These are phyloP conservation scores for Litsea cubeba DNA, from an alignment of 164 flowering plant genomes.

Conservation along the genomic window DNA sequence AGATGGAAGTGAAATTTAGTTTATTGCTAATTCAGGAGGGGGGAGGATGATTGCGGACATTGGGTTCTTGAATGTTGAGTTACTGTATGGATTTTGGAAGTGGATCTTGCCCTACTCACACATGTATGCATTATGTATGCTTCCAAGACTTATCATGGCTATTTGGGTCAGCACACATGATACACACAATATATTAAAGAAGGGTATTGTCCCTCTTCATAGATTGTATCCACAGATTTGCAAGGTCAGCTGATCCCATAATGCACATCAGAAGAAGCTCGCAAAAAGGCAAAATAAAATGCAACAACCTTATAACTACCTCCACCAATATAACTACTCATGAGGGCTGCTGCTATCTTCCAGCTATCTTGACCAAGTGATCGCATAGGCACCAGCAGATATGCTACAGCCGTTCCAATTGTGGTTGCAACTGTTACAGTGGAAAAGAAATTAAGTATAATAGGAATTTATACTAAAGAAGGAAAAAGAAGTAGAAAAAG, in stretches of 20 bases:
- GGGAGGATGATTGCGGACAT: too few species aligned
- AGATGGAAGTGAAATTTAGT: too few species aligned
- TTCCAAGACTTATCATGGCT: background rate
- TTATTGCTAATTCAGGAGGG: too few species aligned
- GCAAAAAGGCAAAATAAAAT: background rate
- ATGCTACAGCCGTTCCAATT: constrained; percentile 77
- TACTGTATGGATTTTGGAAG: too few species aligned
- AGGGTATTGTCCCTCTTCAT: background rate
- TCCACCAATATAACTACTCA: constrained; percentile 94
- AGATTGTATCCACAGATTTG: background rate
- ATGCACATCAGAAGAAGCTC: background rate
- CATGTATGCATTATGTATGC: too few species aligned
- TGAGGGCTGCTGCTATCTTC: constrained; percentile 89
- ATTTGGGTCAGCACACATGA: background rate
- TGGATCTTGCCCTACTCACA: too few species aligned
- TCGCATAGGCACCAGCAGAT: constrained; percentile 72
- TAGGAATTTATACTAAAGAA: background rate
- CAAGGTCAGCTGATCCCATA: background rate
- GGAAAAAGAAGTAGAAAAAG: background rate
- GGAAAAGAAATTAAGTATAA: constrained; percentile 1
- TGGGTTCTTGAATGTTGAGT: too few species aligned
- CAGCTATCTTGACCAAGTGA: constrained; percentile 85
- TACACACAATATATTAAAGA: background rate
- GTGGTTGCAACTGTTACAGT: constrained; percentile 70
- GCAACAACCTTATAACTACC: constrained; percentile 34